Evolutionary conservation across 768 basidiomycete genomes (phyloP), one percentile per base, ranked within the genome.

Genomic region (Neoboletus brunneissimus): DNA sequence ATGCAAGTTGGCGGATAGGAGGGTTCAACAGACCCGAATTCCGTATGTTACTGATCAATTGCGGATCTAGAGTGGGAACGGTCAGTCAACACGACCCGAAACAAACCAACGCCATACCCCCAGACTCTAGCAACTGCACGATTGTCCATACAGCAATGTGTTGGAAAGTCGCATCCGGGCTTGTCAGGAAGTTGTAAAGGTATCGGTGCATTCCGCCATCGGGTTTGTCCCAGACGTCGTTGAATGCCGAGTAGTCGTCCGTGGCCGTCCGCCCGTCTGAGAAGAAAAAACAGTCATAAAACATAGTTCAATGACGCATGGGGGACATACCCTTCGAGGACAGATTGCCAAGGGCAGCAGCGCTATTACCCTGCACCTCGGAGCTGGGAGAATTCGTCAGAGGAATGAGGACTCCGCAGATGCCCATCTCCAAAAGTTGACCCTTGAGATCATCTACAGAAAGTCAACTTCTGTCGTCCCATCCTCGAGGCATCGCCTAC

Each of bases 141-240:
- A 98, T 95, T 0, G 97, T 98, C 97, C 97, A 99, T 43, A 99
- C 94, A 34, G 97, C 97, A 60, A 98, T 99, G 69, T 99, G 97
- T 72, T 98, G 95, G 87, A 99, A 99, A 1, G 97, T 99, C 15
- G 92, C 88, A 67, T 99, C 97, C 7, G 89, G 78, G 67, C 91
- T 95, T 41, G 85, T 91, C 64, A 99, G 75, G 84, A 99, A 99
- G 44, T 92, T 84, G 69, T 92, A 88, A 43, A 99, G 79, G 74
- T 99, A 99, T 57, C 83, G 84, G 71, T 98, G 96, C 81, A 99
- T 88, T 42, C 97, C 97, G 20, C 95, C 97, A 54, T 97, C 94
- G 8, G 97, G 97, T 71, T 94, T 90, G 64, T 94, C 91, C 97
- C 97, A 98, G 13, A 98, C 96, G 54, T 93, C 91, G 63, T 94